These are phyloP conservation scores for Tolypocladium ovalisporum DNA, from an alignment of 2,329 filamentous ascomycete genomes.

Conservation along the genomic window DNA sequence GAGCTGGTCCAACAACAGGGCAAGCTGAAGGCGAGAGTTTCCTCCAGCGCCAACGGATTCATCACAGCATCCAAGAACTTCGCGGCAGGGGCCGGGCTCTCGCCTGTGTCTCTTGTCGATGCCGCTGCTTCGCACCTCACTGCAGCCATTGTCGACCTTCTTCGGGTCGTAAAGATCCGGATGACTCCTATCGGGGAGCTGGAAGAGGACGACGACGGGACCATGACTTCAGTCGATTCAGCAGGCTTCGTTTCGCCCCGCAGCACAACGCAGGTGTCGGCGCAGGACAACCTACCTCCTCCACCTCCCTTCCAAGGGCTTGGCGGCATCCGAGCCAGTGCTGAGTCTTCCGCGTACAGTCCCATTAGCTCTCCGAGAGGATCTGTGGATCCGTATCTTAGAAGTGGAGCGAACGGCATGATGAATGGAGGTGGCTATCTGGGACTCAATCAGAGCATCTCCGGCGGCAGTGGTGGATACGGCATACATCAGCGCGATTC, in stretches of 20 bases:
- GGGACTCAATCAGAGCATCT: slow-evolving; percentile 21
- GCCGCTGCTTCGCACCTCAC: slow-evolving; percentile 87
- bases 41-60: slow-evolving; percentile 88
- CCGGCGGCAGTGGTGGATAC: slow-evolving; percentile 27
- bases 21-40: slow-evolving; percentile 71
- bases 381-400: slow-evolving; percentile 34
- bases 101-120: slow-evolving; percentile 86
- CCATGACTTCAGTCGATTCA: slow-evolving; percentile 53
- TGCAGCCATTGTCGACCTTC: slow-evolving; percentile 72
- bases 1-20: slow-evolving; percentile 45
- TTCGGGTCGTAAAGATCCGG: slow-evolving; percentile 75
- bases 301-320: slow-evolving; percentile 49
- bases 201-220: slow-evolving; percentile 65
- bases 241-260: slow-evolving; percentile 57
- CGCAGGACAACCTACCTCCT: slow-evolving; percentile 32
- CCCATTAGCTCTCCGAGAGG: slow-evolving; percentile 58
- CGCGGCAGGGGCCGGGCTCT: slow-evolving; percentile 68
- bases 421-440: slow-evolving; percentile 26
- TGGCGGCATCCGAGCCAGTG: slow-evolving; percentile 45
- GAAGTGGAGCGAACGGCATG: slow-evolving; percentile 20
- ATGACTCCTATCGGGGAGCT: slow-evolving; percentile 64
- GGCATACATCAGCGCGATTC: slow-evolving; percentile 24
- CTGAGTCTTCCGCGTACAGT: slow-evolving; percentile 65
- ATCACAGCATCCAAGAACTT: slow-evolving; percentile 95
- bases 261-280: slow-evolving; percentile 25